Percentiles rank a stretch among this genome's conserved stretches.
Evolutionary conservation across 192 early-diverging fungal species (phyloP).

Genomic region (Rhizophagus prolifer): DNA sequence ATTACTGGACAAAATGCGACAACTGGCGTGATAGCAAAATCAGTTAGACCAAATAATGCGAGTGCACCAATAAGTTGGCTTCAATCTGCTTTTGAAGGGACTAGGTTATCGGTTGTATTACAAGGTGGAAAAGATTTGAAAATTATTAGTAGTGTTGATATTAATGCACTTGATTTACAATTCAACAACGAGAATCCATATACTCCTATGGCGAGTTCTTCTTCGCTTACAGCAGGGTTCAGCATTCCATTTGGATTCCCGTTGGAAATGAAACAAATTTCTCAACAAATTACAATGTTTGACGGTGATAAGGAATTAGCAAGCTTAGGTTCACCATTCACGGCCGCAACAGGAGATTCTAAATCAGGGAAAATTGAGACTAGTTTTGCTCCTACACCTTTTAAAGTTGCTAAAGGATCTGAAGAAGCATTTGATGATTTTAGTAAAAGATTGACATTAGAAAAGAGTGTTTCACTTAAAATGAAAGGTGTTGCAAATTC

Average conservation of each 20-base stretch:
- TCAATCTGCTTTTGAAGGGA: constrained; percentile 48
- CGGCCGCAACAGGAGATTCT: constrained; percentile 42
- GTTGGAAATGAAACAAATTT: constrained; percentile 54
- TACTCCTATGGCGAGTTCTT: constrained; percentile 46
- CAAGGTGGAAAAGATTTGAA: constrained; percentile 40
- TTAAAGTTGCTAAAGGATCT: constrained; percentile 44
- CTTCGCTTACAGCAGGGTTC: constrained; percentile 48
- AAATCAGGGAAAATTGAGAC: constrained; percentile 49
- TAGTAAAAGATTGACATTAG: constrained; percentile 48
- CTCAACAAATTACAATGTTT: constrained; percentile 53
- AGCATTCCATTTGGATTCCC: constrained; percentile 64
- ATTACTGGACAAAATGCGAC: constrained; percentile 47
- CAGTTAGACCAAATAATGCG: constrained; percentile 46
- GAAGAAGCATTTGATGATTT: constrained; percentile 55
- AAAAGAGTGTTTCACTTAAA: constrained; percentile 39
- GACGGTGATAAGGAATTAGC: constrained; percentile 38
- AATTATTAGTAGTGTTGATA: constrained; percentile 51
- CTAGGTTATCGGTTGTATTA: constrained; percentile 53
- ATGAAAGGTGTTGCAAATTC: constrained; percentile 52
- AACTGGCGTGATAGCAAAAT: constrained; percentile 51
- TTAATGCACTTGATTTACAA: constrained; percentile 55
- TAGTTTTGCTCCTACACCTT: constrained; percentile 46
- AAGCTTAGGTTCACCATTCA: constrained; percentile 30
- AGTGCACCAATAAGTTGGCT: constrained; percentile 46
- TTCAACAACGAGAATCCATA: constrained; percentile 51